Evolutionary conservation across 352 stramenopile genomes (phyloP).

Genomic region (Phytophthora macrochlamydospora): DNA sequence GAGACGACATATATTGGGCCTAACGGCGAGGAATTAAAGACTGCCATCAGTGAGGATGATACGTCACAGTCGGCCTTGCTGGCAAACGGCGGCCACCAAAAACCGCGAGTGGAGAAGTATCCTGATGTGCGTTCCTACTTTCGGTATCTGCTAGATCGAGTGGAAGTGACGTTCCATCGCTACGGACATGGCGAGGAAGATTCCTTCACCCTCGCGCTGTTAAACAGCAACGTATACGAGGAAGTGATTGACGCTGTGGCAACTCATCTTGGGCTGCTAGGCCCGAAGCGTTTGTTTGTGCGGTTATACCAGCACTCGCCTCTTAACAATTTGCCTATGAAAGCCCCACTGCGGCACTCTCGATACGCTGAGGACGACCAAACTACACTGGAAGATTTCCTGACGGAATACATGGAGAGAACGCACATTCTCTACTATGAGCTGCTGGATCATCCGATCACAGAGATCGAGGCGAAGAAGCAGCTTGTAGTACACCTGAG

Average conservation of each 20-base stretch:
- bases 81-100: conserved; percentile 23
- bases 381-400: conserved; percentile 73
- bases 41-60: conserved; percentile 23
- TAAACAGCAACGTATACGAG: conserved; percentile 79
- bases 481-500: conserved; percentile 77
- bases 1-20: conserved; percentile 30
- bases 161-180: conserved; percentile 75
- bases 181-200: conserved; percentile 55
- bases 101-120: conserved; percentile 47
- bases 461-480: conserved; percentile 87
- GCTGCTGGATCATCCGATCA: conserved; percentile 74
- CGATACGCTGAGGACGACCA: conserved; percentile 59
- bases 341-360: conserved; percentile 67
- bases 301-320: conserved; percentile 87
- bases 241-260: conserved; percentile 73
- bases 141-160: conserved; percentile 79
- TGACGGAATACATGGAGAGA: conserved; percentile 76
- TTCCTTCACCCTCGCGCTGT: conserved; percentile 51
- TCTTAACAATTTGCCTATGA: conserved; percentile 65
- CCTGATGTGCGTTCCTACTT: conserved; percentile 82
- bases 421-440: conserved; percentile 80
- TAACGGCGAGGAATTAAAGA: conserved; percentile 34
- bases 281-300: conserved; percentile 56
- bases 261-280: conserved; percentile 40
- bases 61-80: conserved; percentile 12